Conservation (phyloP, 352 stramenopile genomes). For the Globisporangium solare region DNA sequence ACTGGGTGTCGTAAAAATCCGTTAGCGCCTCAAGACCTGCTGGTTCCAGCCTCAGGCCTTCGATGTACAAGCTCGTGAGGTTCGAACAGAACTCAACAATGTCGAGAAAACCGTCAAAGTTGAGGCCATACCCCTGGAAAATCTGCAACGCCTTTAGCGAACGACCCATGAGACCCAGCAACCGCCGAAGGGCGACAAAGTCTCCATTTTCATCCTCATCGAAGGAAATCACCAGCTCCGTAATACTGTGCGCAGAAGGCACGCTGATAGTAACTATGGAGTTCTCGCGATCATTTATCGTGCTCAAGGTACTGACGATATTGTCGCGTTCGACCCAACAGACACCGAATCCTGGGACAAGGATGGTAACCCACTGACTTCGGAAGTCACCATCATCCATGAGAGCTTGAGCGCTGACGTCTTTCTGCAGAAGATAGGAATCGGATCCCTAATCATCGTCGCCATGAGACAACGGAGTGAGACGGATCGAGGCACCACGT, state of each 20-base stretch:
- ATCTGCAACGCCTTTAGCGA: constrained; percentile 1
- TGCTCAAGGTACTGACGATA: not conserved
- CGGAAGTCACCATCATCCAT: not conserved
- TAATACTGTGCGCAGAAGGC: not conserved
- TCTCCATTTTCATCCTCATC: constrained; percentile 1
- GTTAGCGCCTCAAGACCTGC: not conserved
- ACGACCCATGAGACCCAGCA: constrained; percentile 1
- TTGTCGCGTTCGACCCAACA: not conserved
- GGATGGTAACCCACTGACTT: not conserved
- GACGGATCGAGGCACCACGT: not conserved
- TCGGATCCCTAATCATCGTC: constrained; percentile 6
- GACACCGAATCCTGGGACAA: constrained; percentile 4
- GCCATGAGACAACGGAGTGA: not conserved
- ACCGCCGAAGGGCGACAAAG: constrained; percentile 4
- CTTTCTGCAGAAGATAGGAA: constrained; percentile 1
- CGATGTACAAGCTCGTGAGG: constrained; percentile 5
- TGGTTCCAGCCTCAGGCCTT: not conserved
- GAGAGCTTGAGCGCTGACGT: not conserved
- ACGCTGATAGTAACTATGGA: too few species aligned
- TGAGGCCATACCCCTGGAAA: constrained; percentile 3
- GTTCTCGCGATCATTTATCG: not conserved
- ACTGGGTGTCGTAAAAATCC: constrained; percentile 1
- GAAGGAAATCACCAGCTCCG: constrained; percentile 4
- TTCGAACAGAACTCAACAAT: constrained; percentile 1
- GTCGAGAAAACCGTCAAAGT: not conserved